A percentile compares a stretch with the other conserved stretches of the same genome.
These are phyloP conservation scores for Bonia amplexicaulis DNA, from an alignment of 176 grass and related monocot genomes.

Conservation along the genomic window DNA sequence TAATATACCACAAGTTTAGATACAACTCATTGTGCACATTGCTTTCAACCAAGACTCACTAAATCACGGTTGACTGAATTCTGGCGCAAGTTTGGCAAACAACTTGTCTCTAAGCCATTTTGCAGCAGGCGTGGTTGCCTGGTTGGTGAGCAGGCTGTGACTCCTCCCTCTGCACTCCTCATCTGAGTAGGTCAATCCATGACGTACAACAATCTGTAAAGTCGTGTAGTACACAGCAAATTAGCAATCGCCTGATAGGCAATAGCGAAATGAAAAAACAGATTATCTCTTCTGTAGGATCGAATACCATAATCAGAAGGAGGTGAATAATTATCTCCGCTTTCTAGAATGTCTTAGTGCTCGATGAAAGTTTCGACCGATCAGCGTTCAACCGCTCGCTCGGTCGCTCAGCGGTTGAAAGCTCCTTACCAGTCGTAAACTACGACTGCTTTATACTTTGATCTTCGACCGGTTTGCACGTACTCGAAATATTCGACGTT, in stretches of 20 bases:
- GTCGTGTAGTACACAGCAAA: neutral
- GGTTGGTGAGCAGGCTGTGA: conserved; percentile 23
- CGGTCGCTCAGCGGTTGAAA: no score
- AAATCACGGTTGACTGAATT: neutral
- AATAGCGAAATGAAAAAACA: neutral
- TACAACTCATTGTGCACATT: neutral
- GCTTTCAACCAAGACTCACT: neutral
- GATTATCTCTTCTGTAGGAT: no score
- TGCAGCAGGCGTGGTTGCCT: conserved; percentile 4
- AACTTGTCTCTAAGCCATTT: neutral
- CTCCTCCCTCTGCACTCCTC: neutral
- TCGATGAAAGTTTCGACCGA: no score
- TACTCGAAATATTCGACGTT: no score
- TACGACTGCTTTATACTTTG: no score
- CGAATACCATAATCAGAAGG: no score
- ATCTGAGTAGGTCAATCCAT: conserved; percentile 10
- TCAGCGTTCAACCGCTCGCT: no score
- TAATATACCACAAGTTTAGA: neutral
- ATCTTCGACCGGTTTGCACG: no score
- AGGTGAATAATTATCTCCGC: no score
- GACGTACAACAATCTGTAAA: neutral
- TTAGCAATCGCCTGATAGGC: neutral
- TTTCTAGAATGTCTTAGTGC: no score
- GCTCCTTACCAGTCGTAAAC: no score
- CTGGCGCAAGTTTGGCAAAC: conserved; percentile 25